Conservation (phyloP, 257 asterid genomes). For the Parsonsia alboflavescens region DNA sequence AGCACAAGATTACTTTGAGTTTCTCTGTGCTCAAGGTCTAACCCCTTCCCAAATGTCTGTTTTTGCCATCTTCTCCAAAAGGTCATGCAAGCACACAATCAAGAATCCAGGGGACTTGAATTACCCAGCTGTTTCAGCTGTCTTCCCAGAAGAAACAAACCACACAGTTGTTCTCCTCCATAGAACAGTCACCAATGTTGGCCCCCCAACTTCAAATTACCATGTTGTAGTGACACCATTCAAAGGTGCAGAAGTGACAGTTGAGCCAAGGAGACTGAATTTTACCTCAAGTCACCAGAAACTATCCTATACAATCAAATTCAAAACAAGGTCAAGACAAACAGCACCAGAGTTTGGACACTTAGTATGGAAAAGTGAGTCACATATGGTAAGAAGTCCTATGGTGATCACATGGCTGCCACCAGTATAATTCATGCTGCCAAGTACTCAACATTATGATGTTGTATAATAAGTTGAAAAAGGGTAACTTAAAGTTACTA, state of each 20-base stretch:
- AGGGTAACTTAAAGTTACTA: not conserved
- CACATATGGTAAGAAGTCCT: conserved; percentile 77
- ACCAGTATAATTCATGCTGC: conserved; percentile 32
- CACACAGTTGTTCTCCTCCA: conserved; percentile 33
- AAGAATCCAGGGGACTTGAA: conserved; percentile 58
- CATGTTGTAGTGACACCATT: conserved; percentile 53
- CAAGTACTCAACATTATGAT: not conserved
- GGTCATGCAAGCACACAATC: conserved; percentile 41
- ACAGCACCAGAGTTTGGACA: conserved; percentile 66
- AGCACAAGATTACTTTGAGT: conserved; percentile 75
- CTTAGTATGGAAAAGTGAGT: conserved; percentile 59
- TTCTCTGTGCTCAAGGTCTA: conserved; percentile 64
- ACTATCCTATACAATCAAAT: conserved; percentile 47
- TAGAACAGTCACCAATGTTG: conserved; percentile 81
- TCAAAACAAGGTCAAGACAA: conserved; percentile 36
- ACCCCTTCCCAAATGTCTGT: conserved; percentile 53
- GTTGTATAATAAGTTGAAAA: not conserved
- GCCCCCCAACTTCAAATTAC: conserved; percentile 56
- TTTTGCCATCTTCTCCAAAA: conserved; percentile 50
- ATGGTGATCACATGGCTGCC: conserved; percentile 71
- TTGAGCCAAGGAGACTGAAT: conserved; percentile 52
- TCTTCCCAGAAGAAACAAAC: conserved; percentile 45
- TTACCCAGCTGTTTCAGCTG: conserved; percentile 75
- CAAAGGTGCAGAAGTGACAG: conserved; percentile 54
- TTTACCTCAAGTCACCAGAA: conserved; percentile 46